A percentile compares a stretch with the other conserved stretches of the same genome.
Conservation (phyloP, 306 rosid genomes). For the Psophocarpus tetragonolobus region DNA sequence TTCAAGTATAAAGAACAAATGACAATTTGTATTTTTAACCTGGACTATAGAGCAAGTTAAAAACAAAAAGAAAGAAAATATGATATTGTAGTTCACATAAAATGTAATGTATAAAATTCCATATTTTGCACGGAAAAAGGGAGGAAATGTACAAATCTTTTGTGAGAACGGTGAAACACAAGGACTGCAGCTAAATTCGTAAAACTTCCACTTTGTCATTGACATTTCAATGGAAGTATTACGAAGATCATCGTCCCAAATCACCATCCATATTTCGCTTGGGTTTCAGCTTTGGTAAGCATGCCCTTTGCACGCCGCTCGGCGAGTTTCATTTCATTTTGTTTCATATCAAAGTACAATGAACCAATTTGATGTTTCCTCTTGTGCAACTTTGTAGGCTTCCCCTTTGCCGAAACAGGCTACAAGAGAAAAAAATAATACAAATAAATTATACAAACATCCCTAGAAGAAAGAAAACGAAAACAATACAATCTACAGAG, state of each 20-base stretch:
- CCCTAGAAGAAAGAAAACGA: background rate
- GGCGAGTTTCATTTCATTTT: slow-evolving; percentile 76
- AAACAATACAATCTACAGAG: background rate
- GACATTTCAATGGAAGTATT: slow-evolving; percentile 19
- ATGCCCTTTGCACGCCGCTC: slow-evolving; percentile 89
- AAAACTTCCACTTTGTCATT: background rate
- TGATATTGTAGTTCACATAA: background rate
- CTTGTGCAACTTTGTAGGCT: slow-evolving; percentile 87
- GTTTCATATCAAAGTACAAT: slow-evolving; percentile 79
- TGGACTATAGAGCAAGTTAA: background rate
- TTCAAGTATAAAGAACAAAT: background rate
- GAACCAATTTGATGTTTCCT: slow-evolving; percentile 98
- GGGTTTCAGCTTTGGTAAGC: slow-evolving; percentile 96
- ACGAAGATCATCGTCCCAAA: slow-evolving; percentile 11
- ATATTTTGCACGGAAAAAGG: slow-evolving; percentile 2
- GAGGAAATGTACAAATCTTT: slow-evolving; percentile 8
- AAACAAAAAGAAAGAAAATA: background rate
- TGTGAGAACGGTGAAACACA: slow-evolving; percentile 6
- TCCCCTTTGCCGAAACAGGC: slow-evolving; percentile 82
- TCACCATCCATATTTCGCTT: slow-evolving; percentile 98
- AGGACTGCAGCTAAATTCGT: slow-evolving; percentile 1
- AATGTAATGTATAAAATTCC: background rate
- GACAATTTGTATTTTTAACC: background rate
- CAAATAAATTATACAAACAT: background rate
- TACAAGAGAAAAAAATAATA: slow-evolving; percentile 37